Base-by-base conservation (phyloP, 2,329 filamentous ascomycete species). In the Didymella arachidicola region DNA sequence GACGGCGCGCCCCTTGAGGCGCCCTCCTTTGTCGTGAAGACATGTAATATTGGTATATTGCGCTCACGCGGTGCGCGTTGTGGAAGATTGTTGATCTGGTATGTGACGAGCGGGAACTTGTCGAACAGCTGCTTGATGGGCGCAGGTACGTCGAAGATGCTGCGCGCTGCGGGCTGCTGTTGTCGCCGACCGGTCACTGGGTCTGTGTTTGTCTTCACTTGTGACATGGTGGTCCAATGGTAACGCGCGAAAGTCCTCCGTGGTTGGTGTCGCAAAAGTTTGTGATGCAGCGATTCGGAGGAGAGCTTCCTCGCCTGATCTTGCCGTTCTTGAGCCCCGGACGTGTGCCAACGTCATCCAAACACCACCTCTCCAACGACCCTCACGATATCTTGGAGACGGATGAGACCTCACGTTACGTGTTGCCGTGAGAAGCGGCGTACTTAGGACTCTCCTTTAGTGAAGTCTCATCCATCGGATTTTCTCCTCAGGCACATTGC, bases 101-200 rank as follows among this genome's bases (percentile, higher is more conserved):
- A 93, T 36, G 88, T 90, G 58, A 84, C 76, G 50, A 98, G 84
- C 26, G 95, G 95, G 70, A 97, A 95, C 60, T 78, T 81, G 77
- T 94, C 89, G 81, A 98, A 99, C 59, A 98, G 83, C 50, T 84
- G 84, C 77, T 92, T 93, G 67, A 98, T 83, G 18, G 92, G 90
- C 11, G 84, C 79, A 7, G 95, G 94, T 54, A 93, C 83, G 43
- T 82, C 78, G 75, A 77, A 74, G 43, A 77, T 64, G 59, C 66
- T 71, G 46, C 67, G 66, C n/a, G 66, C 63, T 3, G 65, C 53
- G 11, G 59, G 49, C 11, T 41, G 58, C 26, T 39, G 63, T 10
- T 52, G 60, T 26, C 49, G 56, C 16, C 39, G 44, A 26, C 39
- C 30, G 19, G 59, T 22, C 25, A 45, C 6, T 11, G 55, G 57